Conservation (phyloP, 805 yeast species). For the Torulaspora indica region DNA sequence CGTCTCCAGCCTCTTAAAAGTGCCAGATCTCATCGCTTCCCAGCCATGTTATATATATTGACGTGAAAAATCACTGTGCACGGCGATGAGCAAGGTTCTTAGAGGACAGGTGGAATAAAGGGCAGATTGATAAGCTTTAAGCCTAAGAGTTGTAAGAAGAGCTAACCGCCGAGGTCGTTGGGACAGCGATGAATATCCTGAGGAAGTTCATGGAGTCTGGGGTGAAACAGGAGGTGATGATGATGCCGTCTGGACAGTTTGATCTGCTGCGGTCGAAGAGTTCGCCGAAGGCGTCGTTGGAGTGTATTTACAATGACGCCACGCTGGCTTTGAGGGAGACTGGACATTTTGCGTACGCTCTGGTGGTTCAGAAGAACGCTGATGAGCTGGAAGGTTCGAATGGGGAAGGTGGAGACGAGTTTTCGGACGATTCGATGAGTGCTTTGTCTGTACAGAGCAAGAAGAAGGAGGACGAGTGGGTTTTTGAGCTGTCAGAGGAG, state of each 20-base stretch:
- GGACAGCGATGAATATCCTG: constrained; percentile 58
- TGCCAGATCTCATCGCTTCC: constrained; percentile 3
- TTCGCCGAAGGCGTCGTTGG: constrained; percentile 84
- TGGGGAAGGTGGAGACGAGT: constrained; percentile 50
- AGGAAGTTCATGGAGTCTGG: constrained; percentile 56
- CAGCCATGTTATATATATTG: background rate
- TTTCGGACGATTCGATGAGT: constrained; percentile 37
- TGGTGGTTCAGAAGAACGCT: constrained; percentile 63
- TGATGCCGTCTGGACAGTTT: constrained; percentile 75
- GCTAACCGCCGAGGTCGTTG: background rate
- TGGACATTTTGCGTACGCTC: constrained; percentile 60
- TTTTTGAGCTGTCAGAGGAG: constrained; percentile 59
- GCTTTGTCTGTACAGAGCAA: constrained; percentile 33
- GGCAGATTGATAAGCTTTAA: background rate
- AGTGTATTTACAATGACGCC: constrained; percentile 78
- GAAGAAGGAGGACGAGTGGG: constrained; percentile 57
- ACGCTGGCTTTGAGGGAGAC: constrained; percentile 67
- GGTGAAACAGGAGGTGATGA: constrained; percentile 55
- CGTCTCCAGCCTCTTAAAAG: background rate
- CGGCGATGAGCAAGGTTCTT: background rate
- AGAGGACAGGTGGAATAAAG: background rate
- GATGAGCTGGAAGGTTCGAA: constrained; percentile 57
- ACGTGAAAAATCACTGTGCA: constrained; percentile 1
- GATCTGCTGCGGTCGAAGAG: constrained; percentile 65
- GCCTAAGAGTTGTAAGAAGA: background rate